These are phyloP conservation scores for Gossypium turneri DNA, from an alignment of 345 rosid genomes.

Conservation along the genomic window DNA sequence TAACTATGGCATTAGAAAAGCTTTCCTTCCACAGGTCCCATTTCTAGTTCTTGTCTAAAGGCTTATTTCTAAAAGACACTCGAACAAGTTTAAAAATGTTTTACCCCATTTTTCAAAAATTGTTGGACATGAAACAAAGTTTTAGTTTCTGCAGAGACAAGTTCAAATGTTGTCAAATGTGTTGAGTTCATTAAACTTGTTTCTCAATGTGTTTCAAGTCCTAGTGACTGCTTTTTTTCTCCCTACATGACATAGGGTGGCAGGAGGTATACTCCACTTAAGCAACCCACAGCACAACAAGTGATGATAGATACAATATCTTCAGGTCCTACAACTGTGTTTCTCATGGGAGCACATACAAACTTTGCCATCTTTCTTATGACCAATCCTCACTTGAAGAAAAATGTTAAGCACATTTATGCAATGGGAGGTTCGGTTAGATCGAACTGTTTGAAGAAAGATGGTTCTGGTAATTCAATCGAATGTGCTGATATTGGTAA, in stretches of 20 bases:
- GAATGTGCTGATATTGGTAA: constrained; percentile 74
- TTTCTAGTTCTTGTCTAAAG: no score
- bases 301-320: constrained; percentile 64
- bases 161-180: no score
- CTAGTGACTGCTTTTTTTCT: neutral
- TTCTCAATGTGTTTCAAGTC: neutral
- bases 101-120: no score
- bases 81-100: no score
- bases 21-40: constrained; percentile 75
- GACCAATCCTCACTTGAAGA: constrained; percentile 70
- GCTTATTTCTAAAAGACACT: no score
- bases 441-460: constrained; percentile 40
- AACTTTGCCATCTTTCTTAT: constrained; percentile 76
- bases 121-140: no score
- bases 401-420: constrained; percentile 65
- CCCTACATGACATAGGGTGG: constrained; percentile 45
- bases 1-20: constrained; percentile 65
- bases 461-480: constrained; percentile 39
- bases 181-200: no score
- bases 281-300: constrained; percentile 73
- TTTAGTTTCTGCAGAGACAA: no score
- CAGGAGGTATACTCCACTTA: constrained; percentile 69
- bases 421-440: constrained; percentile 89
- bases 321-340: constrained; percentile 57
- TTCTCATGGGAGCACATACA: constrained; percentile 68